Evolutionary conservation across 1,284 basidiomycete species (phyloP).

Genomic region (Pyrrhoderma lamaoense): DNA sequence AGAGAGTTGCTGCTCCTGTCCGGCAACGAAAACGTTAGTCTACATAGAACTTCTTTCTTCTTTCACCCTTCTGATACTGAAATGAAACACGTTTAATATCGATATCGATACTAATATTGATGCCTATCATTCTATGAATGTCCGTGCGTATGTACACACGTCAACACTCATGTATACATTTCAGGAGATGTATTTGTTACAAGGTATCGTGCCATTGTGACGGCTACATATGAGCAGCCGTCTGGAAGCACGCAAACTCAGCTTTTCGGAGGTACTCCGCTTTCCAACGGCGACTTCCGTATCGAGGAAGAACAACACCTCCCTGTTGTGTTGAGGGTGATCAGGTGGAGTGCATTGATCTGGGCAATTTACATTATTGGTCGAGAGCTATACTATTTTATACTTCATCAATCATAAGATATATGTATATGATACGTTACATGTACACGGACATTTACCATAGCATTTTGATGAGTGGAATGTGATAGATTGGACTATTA

Average conservation of each 20-base stretch:
- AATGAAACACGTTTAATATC: too few species aligned
- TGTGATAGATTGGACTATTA: too few species aligned
- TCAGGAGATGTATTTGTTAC: conserved; percentile 12
- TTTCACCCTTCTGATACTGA: not conserved
- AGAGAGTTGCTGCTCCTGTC: conserved; percentile 1
- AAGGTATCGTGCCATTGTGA: conserved; percentile 10
- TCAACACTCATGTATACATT: not conserved
- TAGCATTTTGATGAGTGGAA: too few species aligned
- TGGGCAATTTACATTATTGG: conserved; percentile 15
- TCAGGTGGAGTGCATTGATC: conserved; percentile 14
- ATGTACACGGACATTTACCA: too few species aligned
- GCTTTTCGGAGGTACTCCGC: conserved; percentile 16
- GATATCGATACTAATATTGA: not conserved
- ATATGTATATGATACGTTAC: too few species aligned
- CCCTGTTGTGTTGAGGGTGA: conserved; percentile 9
- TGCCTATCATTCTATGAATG: not conserved
- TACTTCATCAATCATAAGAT: not conserved
- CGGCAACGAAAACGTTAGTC: conserved; percentile 14
- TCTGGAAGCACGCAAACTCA: not conserved
- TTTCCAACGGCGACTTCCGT: conserved; percentile 12
- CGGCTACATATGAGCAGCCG: conserved; percentile 8
- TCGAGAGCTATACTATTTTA: conserved; percentile 11
- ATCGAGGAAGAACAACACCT: conserved; percentile 15
- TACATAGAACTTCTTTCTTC: not conserved
- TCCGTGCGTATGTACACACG: too few species aligned